These are phyloP conservation scores for Pseudogymnoascus sp. DNA, from an alignment of 2,329 filamentous ascomycete species.

Conservation along the genomic window DNA sequence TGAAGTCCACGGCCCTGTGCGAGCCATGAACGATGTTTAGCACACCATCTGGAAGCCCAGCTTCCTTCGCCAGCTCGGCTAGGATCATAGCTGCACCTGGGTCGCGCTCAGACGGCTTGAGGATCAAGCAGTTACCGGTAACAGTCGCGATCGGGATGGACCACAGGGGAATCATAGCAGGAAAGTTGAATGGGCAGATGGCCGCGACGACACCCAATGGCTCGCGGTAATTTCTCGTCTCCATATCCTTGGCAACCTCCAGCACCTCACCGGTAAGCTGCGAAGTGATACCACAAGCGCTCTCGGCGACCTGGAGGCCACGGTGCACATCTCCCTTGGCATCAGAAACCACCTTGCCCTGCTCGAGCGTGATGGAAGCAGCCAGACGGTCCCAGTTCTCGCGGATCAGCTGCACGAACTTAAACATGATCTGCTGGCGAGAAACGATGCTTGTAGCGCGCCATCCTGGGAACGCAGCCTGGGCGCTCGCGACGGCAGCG, in stretches of 20 bases:
- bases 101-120: constrained; percentile 82
- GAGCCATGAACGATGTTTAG: constrained; percentile 77
- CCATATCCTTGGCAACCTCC: constrained; percentile 84
- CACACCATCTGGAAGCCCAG: constrained; percentile 73
- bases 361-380: constrained; percentile 77
- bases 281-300: constrained; percentile 70
- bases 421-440: constrained; percentile 81
- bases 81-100: constrained; percentile 80
- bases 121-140: constrained; percentile 73
- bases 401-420: constrained; percentile 68
- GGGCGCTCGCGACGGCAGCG: constrained; percentile 65
- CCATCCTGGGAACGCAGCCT: constrained; percentile 70
- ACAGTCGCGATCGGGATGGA: constrained; percentile 77
- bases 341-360: constrained; percentile 82
- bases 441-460: constrained; percentile 61
- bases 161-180: constrained; percentile 90
- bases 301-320: constrained; percentile 78
- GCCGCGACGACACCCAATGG: constrained; percentile 73
- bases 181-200: constrained; percentile 87
- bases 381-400: constrained; percentile 81
- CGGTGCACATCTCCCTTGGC: constrained; percentile 74
- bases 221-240: constrained; percentile 74
- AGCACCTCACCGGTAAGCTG: constrained; percentile 76
- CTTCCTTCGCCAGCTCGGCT: constrained; percentile 69
- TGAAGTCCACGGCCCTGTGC: constrained; percentile 75